Percentiles rank a stretch among this genome's conserved stretches.
Evolutionary conservation across 768 basidiomycete genomes (phyloP).

Genomic region (Suillus plorans): DNA sequence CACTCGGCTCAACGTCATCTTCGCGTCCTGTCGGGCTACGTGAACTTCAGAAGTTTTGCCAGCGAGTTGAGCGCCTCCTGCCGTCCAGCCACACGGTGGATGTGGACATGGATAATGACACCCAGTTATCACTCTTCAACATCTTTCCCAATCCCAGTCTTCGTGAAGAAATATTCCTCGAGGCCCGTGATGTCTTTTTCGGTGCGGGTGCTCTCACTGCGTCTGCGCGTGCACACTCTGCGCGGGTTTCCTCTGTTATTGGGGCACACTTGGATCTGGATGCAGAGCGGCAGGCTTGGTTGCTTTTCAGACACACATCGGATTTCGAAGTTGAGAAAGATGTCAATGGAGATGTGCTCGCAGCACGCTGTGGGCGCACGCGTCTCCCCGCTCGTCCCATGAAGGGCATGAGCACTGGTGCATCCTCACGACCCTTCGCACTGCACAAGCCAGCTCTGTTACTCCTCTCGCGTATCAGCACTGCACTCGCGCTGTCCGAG

Average conservation of each 20-base stretch:
- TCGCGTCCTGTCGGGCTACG: slow-evolving; percentile 68
- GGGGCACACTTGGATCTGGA: slow-evolving; percentile 67
- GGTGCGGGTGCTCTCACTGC: slow-evolving; percentile 61
- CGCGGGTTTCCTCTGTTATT: slow-evolving; percentile 51
- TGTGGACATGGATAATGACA: slow-evolving; percentile 30
- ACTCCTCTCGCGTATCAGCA: slow-evolving; percentile 79
- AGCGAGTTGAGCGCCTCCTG: slow-evolving; percentile 62
- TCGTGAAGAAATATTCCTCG: slow-evolving; percentile 86
- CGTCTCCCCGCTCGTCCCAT: slow-evolving; percentile 48
- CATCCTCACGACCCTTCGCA: slow-evolving; percentile 67
- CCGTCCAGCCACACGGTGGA: slow-evolving; percentile 50
- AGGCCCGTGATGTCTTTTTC: slow-evolving; percentile 91
- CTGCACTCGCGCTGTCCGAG: slow-evolving; percentile 69
- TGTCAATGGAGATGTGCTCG: slow-evolving; percentile 55
- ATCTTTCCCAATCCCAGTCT: slow-evolving; percentile 66
- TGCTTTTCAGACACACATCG: slow-evolving; percentile 64
- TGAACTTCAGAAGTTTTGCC: slow-evolving; percentile 83
- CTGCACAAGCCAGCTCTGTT: slow-evolving; percentile 82
- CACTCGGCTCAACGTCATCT: slow-evolving; percentile 49
- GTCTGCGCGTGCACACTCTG: slow-evolving; percentile 48
- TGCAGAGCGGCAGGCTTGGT: slow-evolving; percentile 67
- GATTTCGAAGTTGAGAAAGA: slow-evolving; percentile 69
- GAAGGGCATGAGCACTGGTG: slow-evolving; percentile 34
- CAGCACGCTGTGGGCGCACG: slow-evolving; percentile 64
- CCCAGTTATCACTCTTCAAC: slow-evolving; percentile 37